Percentiles rank a stretch among this genome's conserved stretches.
Conservation (phyloP, 768 basidiomycete species). For the Phylloporus arenicola region DNA sequence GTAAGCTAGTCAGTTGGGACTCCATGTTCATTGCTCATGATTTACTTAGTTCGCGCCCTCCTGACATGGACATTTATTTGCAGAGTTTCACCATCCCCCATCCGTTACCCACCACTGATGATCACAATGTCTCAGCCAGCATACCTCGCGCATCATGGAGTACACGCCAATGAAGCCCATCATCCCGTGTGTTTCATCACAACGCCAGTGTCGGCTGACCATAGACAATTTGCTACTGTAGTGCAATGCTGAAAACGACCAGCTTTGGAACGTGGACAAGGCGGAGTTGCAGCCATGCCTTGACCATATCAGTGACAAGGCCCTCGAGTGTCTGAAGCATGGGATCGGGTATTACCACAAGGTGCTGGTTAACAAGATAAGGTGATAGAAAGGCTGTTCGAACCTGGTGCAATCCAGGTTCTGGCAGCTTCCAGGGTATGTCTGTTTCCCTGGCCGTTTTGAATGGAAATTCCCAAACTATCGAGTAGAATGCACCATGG, state of each 20-base stretch:
- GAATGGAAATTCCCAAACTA: not conserved
- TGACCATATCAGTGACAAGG: constrained; percentile 73
- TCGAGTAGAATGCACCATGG: constrained; percentile 85
- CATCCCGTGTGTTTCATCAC: constrained; percentile 87
- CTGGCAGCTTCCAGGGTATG: constrained; percentile 87
- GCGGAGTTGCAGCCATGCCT: constrained; percentile 83
- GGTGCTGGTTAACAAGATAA: constrained; percentile 88
- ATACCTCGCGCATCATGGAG: constrained; percentile 86
- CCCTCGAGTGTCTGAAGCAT: constrained; percentile 75
- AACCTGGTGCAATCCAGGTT: constrained; percentile 92
- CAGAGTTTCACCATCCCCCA: constrained; percentile 97
- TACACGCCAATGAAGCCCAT: constrained; percentile 82
- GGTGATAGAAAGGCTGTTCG: constrained; percentile 84
- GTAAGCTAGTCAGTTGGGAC: constrained; percentile 31
- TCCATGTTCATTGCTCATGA: constrained; percentile 7
- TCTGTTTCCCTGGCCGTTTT: not conserved
- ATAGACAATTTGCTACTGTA: constrained; percentile 89
- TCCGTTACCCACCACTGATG: constrained; percentile 97
- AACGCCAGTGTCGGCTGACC: constrained; percentile 90
- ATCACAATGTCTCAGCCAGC: constrained; percentile 99
- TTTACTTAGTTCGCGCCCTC: constrained; percentile 72
- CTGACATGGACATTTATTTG: constrained; percentile 95
- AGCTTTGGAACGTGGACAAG: constrained; percentile 85
- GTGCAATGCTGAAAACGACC: constrained; percentile 80
- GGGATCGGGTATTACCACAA: constrained; percentile 97